phyloP scores from a whole-genome alignment of 2,329 filamentous ascomycete species.

The Macrophomina pseudophaseolina region DNA sequence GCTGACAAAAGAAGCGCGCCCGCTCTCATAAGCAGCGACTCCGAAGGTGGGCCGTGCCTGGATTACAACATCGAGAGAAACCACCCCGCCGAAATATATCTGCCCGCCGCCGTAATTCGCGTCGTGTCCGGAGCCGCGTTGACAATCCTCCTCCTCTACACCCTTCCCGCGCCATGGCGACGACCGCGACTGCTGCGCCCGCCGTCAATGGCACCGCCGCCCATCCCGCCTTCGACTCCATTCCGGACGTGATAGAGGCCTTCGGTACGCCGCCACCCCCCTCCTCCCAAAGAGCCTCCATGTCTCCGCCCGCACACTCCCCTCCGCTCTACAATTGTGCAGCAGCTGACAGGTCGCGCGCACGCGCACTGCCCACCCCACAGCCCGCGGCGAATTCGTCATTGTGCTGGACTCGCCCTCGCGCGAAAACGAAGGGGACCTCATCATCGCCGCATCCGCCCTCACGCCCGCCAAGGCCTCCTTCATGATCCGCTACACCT shows the following conservation, averaged over 20 bases:
- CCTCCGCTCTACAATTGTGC: neutral
- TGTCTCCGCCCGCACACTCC: neutral
- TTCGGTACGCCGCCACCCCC: constrained; percentile 43
- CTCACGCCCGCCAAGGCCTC: constrained; percentile 90
- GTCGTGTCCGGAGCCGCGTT: constrained; percentile 1
- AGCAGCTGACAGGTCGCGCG: constrained; percentile 28
- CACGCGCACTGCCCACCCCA: neutral
- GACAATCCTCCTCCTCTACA: neutral
- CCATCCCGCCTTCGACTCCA: constrained; percentile 51
- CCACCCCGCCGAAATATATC: constrained; percentile 16
- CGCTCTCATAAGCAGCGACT: constrained; percentile 21
- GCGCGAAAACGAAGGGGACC: constrained; percentile 97
- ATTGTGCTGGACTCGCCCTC: constrained; percentile 90
- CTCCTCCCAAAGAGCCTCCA: neutral
- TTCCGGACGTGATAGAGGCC: constrained; percentile 52
- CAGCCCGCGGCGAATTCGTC: constrained; percentile 78
- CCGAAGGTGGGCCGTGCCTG: constrained; percentile 14
- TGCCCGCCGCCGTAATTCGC: neutral
- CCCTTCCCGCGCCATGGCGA: neutral
- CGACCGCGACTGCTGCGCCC: constrained; percentile 3
- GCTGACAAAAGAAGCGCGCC: constrained; percentile 15
- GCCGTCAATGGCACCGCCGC: constrained; percentile 27
- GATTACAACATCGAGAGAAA: constrained; percentile 8
- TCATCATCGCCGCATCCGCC: constrained; percentile 88
- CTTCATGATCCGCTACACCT: constrained; percentile 90